Percentiles rank a stretch among this genome's conserved stretches.
Conservation (phyloP, 345 rosid genomes). For the Citrus sp. region DNA sequence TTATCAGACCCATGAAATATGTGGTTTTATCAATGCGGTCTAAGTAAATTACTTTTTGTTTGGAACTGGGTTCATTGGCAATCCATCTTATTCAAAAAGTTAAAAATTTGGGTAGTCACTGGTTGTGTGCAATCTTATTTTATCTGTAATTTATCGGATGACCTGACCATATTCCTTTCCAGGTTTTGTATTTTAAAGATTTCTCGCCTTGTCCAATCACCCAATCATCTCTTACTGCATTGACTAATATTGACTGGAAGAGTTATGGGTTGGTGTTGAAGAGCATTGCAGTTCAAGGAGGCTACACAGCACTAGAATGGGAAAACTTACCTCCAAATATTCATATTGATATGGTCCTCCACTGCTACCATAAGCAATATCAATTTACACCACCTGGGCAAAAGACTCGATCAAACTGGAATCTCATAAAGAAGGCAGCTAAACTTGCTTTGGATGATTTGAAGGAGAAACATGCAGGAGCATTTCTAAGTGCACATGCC, state of each 20-base stretch:
- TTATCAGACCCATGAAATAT: background rate
- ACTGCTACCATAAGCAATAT: slow-evolving; percentile 66
- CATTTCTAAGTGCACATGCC: slow-evolving; percentile 70
- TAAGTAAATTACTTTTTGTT: background rate
- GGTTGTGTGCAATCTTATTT: background rate
- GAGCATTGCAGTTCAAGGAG: slow-evolving; percentile 45
- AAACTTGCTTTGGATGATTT: slow-evolving; percentile 74
- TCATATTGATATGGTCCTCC: slow-evolving; percentile 58
- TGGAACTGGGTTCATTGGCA: background rate
- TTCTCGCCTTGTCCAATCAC: slow-evolving; percentile 58
- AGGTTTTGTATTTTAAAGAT: slow-evolving; percentile 76
- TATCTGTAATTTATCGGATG: background rate
- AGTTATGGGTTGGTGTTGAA: slow-evolving; percentile 66
- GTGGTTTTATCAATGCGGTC: background rate
- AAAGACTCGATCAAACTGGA: slow-evolving; percentile 38
- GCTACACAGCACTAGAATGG: slow-evolving; percentile 54
- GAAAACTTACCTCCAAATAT: slow-evolving; percentile 54
- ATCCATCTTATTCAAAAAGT: background rate
- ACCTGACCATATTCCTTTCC: slow-evolving; percentile 18
- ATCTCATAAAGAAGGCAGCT: slow-evolving; percentile 55
- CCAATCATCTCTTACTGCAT: slow-evolving; percentile 45
- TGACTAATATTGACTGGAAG: slow-evolving; percentile 76
- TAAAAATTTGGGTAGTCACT: background rate
- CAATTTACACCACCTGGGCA: slow-evolving; percentile 35
- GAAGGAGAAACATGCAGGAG: slow-evolving; percentile 69